Base-by-base conservation (phyloP, 768 basidiomycete species). In the Tephrocybe sp. region DNA sequence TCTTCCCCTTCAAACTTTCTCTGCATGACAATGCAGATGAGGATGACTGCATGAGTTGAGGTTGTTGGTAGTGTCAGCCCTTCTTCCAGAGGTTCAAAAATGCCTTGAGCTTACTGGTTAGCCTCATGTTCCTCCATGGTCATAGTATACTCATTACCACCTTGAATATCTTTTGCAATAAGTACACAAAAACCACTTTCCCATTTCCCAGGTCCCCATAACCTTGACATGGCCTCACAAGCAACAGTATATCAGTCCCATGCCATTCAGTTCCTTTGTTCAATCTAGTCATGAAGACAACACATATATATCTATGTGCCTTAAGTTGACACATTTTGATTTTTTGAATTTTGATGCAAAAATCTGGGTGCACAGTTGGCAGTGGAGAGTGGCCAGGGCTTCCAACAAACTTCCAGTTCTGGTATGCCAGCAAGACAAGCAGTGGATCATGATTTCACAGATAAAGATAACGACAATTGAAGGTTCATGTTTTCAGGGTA, bases 81-180 rank as follows among this genome's bases (percentile, higher is more conserved):
- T n/a, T n/a, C n/a, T n/a, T n/a, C n/a, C n/a, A n/a, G n/a, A n/a
- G n/a, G n/a, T n/a, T n/a, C n/a, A n/a, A n/a, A n/a, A n/a, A n/a
- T n/a, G n/a, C n/a, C n/a, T n/a, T n/a, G n/a, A n/a, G n/a, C n/a
- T n/a, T 49, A 60, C 64, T 12, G 26, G 11, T 7, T 52, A 46
- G 37, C 52, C 48, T 53, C 53, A 30, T 30, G 6, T 50, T 63
- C 62, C 40, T 62, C 57, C 20, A 44, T 45, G 15, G 56, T 62
- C 3, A 65, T 26, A 0, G 50, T 28, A 7, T 49, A 20, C 25
- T 58, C 58, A 38, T 48, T 48, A 14, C 37, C 5, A n/a, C 34
- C 14, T 2, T 20, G 4, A 12, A 37, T 18, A 40, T 51, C 50
- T 12, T 37, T 15, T 11, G 30, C 14, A 24, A 53, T 49, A 34